Percentiles rank a stretch among this genome's conserved stretches.
phyloP scores from a whole-genome alignment of 2,329 filamentous ascomycete species.

The Ceratocystis albifundus region DNA sequence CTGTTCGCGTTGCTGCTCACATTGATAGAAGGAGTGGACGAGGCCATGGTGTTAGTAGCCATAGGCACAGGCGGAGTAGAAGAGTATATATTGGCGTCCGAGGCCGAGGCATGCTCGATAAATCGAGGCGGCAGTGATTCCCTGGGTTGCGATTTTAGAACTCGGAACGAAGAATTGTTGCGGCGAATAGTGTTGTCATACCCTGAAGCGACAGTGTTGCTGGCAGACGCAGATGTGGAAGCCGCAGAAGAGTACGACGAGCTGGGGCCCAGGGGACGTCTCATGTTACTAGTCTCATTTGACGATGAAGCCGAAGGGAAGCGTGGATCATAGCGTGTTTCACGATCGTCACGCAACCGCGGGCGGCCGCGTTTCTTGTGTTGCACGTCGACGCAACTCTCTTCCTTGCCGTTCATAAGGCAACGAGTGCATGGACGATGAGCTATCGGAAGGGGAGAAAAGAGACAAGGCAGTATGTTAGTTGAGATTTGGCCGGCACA shows the following conservation, averaged over 20 bases:
- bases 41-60: not conserved
- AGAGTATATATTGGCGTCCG: slow-evolving; percentile 40
- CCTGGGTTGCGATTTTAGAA: slow-evolving; percentile 44
- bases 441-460: slow-evolving; percentile 35
- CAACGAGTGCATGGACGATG: slow-evolving; percentile 71
- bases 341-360: slow-evolving; percentile 60
- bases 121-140: slow-evolving; percentile 40
- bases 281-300: slow-evolving; percentile 24
- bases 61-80: not conserved
- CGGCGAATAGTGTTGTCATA: slow-evolving; percentile 29
- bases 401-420: slow-evolving; percentile 65
- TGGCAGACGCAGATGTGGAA: slow-evolving; percentile 6
- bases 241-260: slow-evolving; percentile 17
- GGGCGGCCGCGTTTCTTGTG: slow-evolving; percentile 77
- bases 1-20: slow-evolving; percentile 29
- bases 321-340: slow-evolving; percentile 45
- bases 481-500: no score
- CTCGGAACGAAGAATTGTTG: slow-evolving; percentile 31
- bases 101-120: slow-evolving; percentile 39
- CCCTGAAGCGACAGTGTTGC: slow-evolving; percentile 26
- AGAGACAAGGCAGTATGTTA: no score
- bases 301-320: slow-evolving; percentile 31
- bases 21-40: not conserved
- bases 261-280: slow-evolving; percentile 19
- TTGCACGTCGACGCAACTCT: slow-evolving; percentile 69